Percentiles rank a stretch among this genome's conserved stretches.
phyloP scores from a whole-genome alignment of 306 rosid genomes.

The Rosa chinensis region DNA sequence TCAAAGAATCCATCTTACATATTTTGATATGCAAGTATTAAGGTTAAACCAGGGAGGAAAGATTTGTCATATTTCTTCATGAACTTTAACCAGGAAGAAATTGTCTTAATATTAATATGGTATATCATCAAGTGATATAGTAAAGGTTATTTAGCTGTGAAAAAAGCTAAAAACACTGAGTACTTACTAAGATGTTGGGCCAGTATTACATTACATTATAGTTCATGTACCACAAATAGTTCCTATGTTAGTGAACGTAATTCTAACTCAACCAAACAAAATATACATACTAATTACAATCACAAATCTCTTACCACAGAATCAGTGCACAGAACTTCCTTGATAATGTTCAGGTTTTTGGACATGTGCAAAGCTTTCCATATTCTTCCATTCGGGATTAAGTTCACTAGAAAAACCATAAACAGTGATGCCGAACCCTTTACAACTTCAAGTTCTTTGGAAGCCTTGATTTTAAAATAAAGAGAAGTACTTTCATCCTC shows the following conservation, averaged over 20 bases:
- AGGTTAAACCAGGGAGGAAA: no score
- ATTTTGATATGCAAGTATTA: no score
- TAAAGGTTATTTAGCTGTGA: not conserved
- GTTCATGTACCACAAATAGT: not conserved
- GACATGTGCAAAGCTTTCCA: constrained; percentile 53
- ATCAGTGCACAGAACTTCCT: constrained; percentile 32
- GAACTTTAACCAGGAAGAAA: not conserved
- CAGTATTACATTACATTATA: not conserved
- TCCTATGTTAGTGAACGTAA: not conserved
- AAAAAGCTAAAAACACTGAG: no score
- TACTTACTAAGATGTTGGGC: not conserved
- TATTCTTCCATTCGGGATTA: constrained; percentile 46
- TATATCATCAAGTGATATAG: no score
- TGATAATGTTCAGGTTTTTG: constrained; percentile 22
- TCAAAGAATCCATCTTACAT: no score
- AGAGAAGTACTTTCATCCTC: not conserved
- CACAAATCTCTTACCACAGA: constrained; percentile 34
- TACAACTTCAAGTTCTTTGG: not conserved
- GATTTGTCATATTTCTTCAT: no score
- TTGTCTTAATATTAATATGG: no score
- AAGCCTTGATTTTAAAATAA: constrained; percentile 34
- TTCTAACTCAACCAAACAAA: not conserved
- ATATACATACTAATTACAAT: not conserved
- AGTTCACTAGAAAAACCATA: constrained; percentile 50
- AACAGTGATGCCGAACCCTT: constrained; percentile 23